A percentile compares a stretch with the other conserved stretches of the same genome.
These are phyloP conservation scores for Phragmites australis DNA, from an alignment of 176 grass and related monocot species.

Conservation along the genomic window DNA sequence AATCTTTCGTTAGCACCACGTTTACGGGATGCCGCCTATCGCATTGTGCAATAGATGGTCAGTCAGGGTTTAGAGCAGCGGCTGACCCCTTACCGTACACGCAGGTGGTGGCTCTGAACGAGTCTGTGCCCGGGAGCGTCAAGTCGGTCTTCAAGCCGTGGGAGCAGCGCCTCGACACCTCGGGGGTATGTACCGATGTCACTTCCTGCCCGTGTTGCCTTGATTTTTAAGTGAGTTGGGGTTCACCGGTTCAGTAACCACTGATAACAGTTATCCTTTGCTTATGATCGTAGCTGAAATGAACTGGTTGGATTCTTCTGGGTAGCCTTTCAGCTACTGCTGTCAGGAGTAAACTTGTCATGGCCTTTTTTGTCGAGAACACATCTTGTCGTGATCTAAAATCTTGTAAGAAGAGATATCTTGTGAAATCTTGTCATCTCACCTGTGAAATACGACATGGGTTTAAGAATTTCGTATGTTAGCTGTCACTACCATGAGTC, in stretches of 20 bases:
- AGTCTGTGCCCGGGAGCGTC: conserved; percentile 82
- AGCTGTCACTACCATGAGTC: not conserved
- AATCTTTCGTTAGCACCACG: not conserved
- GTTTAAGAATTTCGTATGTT: not conserved
- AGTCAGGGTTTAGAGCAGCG: not conserved
- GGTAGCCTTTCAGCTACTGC: not conserved
- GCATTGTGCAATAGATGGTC: not conserved
- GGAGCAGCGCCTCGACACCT: conserved; percentile 85
- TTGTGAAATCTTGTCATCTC: not conserved
- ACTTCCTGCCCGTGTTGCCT: not conserved
- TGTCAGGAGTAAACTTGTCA: not conserved
- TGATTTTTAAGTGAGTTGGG: conserved; percentile 1
- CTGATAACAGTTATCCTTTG: not conserved
- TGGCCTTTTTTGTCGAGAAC: not conserved
- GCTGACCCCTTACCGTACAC: not conserved
- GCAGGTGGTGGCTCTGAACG: conserved; percentile 84
- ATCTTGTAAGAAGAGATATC: not conserved
- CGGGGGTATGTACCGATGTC: conserved; percentile 51
- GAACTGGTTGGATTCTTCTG: not conserved
- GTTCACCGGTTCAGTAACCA: conserved; percentile 7
- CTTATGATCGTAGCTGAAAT: not conserved
- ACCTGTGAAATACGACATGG: not conserved
- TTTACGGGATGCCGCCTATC: not conserved
- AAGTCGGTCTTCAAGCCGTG: conserved; percentile 91
- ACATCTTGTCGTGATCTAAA: not conserved